Conservation (phyloP, 352 stramenopile genomes). For the Pythium volutum region DNA sequence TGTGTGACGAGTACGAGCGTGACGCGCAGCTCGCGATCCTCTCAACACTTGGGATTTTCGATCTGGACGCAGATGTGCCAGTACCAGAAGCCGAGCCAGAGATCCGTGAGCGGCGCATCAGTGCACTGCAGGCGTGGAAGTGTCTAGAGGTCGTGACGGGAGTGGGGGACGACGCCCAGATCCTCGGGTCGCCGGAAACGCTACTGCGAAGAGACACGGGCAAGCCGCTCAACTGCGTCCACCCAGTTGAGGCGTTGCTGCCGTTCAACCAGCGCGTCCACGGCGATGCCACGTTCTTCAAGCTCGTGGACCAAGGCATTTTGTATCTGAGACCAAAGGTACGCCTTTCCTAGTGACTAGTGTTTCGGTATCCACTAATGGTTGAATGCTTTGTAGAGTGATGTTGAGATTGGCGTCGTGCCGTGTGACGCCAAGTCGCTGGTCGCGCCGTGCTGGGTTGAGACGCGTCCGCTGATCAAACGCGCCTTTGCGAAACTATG, state of each 20-base stretch:
- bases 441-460: conserved; percentile 63
- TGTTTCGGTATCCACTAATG: neutral
- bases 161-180: conserved; percentile 27
- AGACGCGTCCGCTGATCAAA: conserved; percentile 52
- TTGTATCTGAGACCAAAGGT: conserved; percentile 70
- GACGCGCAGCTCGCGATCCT: conserved; percentile 32
- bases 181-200: conserved; percentile 42
- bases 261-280: conserved; percentile 57
- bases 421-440: conserved; percentile 48
- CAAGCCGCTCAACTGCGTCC: conserved; percentile 44
- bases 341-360: neutral
- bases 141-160: conserved; percentile 56
- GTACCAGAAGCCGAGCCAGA: conserved; percentile 9
- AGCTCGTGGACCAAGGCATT: conserved; percentile 51
- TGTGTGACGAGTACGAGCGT: conserved; percentile 42
- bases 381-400: conserved; percentile 26
- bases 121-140: conserved; percentile 57
- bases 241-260: conserved; percentile 51
- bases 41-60: conserved; percentile 31
- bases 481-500: conserved; percentile 65
- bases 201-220: conserved; percentile 37
- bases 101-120: conserved; percentile 27
- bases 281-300: conserved; percentile 61
- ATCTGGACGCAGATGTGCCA: conserved; percentile 27
- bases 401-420: conserved; percentile 70